Evolutionary conservation across 768 basidiomycete species (phyloP).

Genomic region (Mycena haematopus): DNA sequence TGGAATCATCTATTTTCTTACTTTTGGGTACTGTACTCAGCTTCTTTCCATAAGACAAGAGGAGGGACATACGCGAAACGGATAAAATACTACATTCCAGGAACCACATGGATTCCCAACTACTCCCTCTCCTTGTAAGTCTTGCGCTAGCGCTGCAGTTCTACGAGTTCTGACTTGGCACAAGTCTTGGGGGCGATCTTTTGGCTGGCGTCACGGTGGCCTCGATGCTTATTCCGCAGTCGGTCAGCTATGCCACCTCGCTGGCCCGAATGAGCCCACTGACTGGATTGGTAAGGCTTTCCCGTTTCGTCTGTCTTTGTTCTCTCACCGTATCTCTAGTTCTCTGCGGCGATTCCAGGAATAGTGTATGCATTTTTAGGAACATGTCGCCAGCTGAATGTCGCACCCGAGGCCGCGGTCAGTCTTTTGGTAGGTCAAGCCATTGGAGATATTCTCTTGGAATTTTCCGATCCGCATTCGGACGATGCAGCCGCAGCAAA

Average conservation of each 20-base stretch:
- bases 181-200: slow-evolving; percentile 71
- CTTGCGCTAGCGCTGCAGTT: slow-evolving; percentile 11
- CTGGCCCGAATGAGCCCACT: slow-evolving; percentile 86
- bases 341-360: slow-evolving; percentile 85
- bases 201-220: slow-evolving; percentile 87
- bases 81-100: slow-evolving; percentile 79
- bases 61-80: slow-evolving; percentile 50
- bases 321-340: slow-evolving; percentile 47
- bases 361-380: slow-evolving; percentile 92
- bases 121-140: slow-evolving; percentile 74
- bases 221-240: slow-evolving; percentile 84
- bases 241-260: slow-evolving; percentile 90
- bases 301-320: not conserved
- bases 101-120: slow-evolving; percentile 78
- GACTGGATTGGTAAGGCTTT: slow-evolving; percentile 73
- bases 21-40: not conserved
- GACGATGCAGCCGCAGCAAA: slow-evolving; percentile 58
- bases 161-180: not conserved
- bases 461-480: slow-evolving; percentile 47
- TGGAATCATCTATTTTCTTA: not conserved
- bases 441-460: slow-evolving; percentile 69
- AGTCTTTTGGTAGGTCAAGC: slow-evolving; percentile 89
- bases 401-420: slow-evolving; percentile 89
- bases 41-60: slow-evolving; percentile 30
- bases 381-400: slow-evolving; percentile 80